Base-by-base conservation (phyloP, 768 basidiomycete genomes). In the Hydnum rufescens region DNA sequence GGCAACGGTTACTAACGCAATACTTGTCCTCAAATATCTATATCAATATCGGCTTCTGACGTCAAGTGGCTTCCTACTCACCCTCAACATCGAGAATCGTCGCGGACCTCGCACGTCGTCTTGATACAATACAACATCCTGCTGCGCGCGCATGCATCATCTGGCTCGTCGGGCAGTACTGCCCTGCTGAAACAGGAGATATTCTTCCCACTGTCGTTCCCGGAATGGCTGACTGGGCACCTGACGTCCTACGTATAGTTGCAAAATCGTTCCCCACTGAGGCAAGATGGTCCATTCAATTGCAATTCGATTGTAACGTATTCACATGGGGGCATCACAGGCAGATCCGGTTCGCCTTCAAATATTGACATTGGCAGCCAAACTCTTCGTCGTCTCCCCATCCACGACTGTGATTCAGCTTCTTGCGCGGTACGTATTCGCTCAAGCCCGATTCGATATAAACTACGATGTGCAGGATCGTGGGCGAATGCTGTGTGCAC, bases 141-240 rank as follows among this genome's bases (percentile, higher is more conserved):
- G 74, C 78, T 59, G 89, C 92, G 1, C 70, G 86, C 29, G 88
- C 92, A 0, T 89, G 84, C 58, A 78, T 96, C 1, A 67, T 88
- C 25, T 95, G 93, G 89, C 74, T 96, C 0, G 88, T 89, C 0
- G 92, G 93, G 0, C 88, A 95, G 63, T 87, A 87, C 61, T 75
- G 82, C 18, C 71, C 71, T 13, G 39, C 63, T 8, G 23, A 65
- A 4, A 60, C 63, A 18, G 66, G 65, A 36, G 60, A 59, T 25
- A 53, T 31, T 43, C 53, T 31, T 54, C 54, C 51, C 30, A 32
- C 46, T 46, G 5, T 54, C 58, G 36, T 49, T 28, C 57, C 64
- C 18, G 64, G 68, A 1, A 69, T 74, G 2, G 73, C 8, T 60
- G 60, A 43, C 62, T 92, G 85, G 86, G 86, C 80, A 0, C 87